These are phyloP conservation scores for Lactarius sanguifluus DNA, from an alignment of 768 basidiomycete genomes.

Conservation along the genomic window DNA sequence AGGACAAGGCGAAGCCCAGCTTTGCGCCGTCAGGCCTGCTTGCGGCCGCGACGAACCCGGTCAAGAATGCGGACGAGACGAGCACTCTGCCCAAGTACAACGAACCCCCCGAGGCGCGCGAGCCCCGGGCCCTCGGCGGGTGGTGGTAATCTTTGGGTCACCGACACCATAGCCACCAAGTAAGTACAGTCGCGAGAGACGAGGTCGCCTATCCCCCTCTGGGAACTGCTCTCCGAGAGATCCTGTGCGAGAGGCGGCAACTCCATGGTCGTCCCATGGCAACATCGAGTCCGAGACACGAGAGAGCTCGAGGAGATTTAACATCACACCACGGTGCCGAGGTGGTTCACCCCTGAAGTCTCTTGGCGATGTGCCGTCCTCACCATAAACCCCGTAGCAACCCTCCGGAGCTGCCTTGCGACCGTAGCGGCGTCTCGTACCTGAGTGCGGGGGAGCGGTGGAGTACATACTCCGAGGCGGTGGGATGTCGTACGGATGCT, in stretches of 20 bases:
- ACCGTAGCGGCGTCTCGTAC: conserved; percentile 7
- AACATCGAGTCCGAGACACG: not conserved
- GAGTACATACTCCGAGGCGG: not conserved
- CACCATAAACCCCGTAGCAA: not conserved
- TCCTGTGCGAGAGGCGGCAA: not conserved
- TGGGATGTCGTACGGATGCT: conserved; percentile 19
- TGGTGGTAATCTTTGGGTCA: conserved; percentile 77
- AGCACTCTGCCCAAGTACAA: conserved; percentile 92
- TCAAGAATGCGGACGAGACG: conserved; percentile 68
- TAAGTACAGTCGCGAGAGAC: conserved; percentile 18
- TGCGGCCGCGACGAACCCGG: conserved; percentile 94
- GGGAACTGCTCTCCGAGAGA: conserved; percentile 4
- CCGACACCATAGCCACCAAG: conserved; percentile 49
- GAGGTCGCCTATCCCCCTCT: conserved; percentile 7
- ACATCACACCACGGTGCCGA: conserved; percentile 18
- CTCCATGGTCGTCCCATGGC: conserved; percentile 2
- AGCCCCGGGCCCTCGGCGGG: conserved; percentile 76
- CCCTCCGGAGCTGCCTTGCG: not conserved
- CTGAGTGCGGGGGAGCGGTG: not conserved
- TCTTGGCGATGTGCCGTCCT: not conserved
- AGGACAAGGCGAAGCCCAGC: conserved; percentile 81
- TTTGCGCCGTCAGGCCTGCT: conserved; percentile 88
- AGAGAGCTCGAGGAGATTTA: conserved; percentile 16
- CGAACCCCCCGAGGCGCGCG: conserved; percentile 96
- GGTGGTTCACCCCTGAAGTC: not conserved